Conservation (phyloP, 495 filamentous ascomycete species). For the Corynascus novoguineensis region DNA sequence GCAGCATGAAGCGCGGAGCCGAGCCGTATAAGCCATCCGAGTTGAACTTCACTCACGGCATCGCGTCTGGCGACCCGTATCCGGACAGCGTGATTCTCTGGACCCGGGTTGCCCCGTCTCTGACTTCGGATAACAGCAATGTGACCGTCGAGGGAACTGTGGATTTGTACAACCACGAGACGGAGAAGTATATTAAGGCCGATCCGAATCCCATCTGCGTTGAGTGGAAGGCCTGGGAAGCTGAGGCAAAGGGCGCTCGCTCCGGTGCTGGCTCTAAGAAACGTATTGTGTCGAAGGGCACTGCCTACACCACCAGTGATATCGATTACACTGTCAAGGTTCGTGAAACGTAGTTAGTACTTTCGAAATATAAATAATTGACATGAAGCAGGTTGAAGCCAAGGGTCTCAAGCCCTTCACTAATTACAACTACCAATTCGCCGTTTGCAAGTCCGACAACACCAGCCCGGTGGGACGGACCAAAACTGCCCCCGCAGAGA, state of each 20-base stretch:
- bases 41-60: conserved; percentile 25
- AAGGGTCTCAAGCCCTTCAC: conserved; percentile 51
- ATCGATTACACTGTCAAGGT: conserved; percentile 58
- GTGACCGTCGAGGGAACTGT: conserved; percentile 50
- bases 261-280: background rate
- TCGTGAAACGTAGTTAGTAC: background rate
- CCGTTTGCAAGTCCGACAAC: conserved; percentile 42
- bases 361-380: background rate
- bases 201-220: conserved; percentile 57
- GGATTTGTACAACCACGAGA: conserved; percentile 53
- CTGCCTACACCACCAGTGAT: conserved; percentile 56
- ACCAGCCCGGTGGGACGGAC: conserved; percentile 45
- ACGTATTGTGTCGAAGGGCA: conserved; percentile 42
- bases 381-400: conserved; percentile 49
- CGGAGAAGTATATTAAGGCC: conserved; percentile 43
- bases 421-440: conserved; percentile 51
- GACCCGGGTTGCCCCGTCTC: conserved; percentile 53
- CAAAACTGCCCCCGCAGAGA: conserved; percentile 44
- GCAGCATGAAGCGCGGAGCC: conserved; percentile 46
- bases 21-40: conserved; percentile 46
- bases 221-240: conserved; percentile 38
- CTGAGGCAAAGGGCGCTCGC: conserved; percentile 12
- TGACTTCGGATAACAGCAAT: conserved; percentile 49
- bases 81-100: conserved; percentile 58
- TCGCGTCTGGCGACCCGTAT: conserved; percentile 61